phyloP scores from a whole-genome alignment of 2,329 filamentous ascomycete genomes.

The Sclerotinia sclerotiorum region DNA sequence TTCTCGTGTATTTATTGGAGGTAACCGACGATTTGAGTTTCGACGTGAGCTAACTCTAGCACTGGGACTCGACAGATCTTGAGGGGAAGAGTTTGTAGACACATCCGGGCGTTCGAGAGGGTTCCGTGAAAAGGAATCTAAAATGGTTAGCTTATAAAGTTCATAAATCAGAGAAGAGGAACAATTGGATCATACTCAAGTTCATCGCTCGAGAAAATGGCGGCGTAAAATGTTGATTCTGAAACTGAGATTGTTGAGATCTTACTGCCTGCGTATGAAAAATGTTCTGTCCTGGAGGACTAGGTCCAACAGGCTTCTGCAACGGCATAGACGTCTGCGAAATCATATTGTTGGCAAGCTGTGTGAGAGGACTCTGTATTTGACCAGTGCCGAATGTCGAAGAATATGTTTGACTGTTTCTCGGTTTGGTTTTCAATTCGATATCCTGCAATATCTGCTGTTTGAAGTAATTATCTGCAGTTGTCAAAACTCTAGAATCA shows the following conservation, averaged over 20 bases:
- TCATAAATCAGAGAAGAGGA: background rate
- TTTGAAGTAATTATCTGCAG: slow-evolving; percentile 36
- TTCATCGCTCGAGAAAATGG: slow-evolving; percentile 30
- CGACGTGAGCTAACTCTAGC: slow-evolving; percentile 35
- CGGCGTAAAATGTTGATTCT: slow-evolving; percentile 35
- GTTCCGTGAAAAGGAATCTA: slow-evolving; percentile 32
- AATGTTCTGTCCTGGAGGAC: slow-evolving; percentile 19
- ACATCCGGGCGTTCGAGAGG: slow-evolving; percentile 22
- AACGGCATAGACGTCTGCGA: slow-evolving; percentile 28
- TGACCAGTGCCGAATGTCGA: background rate
- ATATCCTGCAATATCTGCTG: slow-evolving; percentile 31
- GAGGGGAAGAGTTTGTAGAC: slow-evolving; percentile 30
- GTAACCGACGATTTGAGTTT: slow-evolving; percentile 24
- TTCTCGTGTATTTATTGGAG: background rate
- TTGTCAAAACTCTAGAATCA: slow-evolving; percentile 28
- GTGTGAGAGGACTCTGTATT: slow-evolving; percentile 26
- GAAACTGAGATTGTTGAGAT: slow-evolving; percentile 32
- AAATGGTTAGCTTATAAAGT: slow-evolving; percentile 26
- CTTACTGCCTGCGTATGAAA: slow-evolving; percentile 28
- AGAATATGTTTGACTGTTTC: background rate
- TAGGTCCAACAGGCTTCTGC: slow-evolving; percentile 18
- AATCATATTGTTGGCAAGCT: slow-evolving; percentile 35
- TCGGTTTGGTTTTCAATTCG: slow-evolving; percentile 10
- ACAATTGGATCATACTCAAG: slow-evolving; percentile 29
- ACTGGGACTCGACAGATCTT: slow-evolving; percentile 36